Base-by-base conservation (phyloP, 768 basidiomycete species). In the Serendipita sp. region DNA sequence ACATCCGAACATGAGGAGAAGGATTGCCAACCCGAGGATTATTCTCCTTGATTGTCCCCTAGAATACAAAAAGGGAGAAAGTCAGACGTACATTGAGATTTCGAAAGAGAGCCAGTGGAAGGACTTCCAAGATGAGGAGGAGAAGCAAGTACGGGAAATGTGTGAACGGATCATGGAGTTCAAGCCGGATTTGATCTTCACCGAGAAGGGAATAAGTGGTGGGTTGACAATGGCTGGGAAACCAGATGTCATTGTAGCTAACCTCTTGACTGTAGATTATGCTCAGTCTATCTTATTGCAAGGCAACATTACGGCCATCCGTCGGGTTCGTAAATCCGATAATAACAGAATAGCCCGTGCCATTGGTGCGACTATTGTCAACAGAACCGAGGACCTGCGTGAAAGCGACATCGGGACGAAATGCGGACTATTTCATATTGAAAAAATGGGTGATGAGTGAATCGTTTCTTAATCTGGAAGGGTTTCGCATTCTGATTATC, bases 11-110 rank as follows among this genome's bases (percentile, higher is more conserved):
- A 99, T 98, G 96, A 78, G 95, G 63, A 74, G 96, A 64, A 78
- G 91, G 68, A 98, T 98, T 73, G 81, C 79, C 66, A 88, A 91
- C 68, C 96, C 95, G 2, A 76, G 94, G 11, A 88, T 99, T 58
- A 76, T 98, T 27, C 75, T 98, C 44, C 76, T 98, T 44, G 93
- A 96, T 73, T 98, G 94, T 73, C 93, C 94, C 8, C 75, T 97
- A 64, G 95, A 98, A 76, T 98, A 99, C 78, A 99, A 98, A 78
- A 98, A 98, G 79, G 95, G 95, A 31, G 96, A 98, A 78, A 84
- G 81, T 64, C 96, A 99, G 75, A 98, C 96, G 66, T 96, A 97
- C 73, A 98, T 98, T 80, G 95, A 97, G 76, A 92, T 98, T 68
- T 86, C 85, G 48, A 91, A 91, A 75, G 94, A 94, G 76, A 79